Percentiles rank a stretch among this genome's conserved stretches.
Evolutionary conservation across 208 protist species (phyloP).

Genomic region (Leishmania aethiopica): DNA sequence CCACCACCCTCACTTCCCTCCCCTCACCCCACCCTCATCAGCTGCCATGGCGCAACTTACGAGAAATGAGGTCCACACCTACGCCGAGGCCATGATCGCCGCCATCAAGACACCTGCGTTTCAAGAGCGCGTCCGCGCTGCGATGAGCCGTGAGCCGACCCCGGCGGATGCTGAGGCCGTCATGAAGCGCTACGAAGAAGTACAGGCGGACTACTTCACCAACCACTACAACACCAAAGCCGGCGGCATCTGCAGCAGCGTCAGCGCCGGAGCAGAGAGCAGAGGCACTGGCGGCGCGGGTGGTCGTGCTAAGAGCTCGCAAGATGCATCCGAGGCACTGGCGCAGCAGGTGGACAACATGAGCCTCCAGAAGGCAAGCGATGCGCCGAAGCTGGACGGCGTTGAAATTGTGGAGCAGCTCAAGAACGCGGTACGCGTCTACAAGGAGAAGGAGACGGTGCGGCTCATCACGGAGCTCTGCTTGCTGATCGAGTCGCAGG

Average conservation of each 20-base stretch:
- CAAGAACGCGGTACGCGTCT: constrained; percentile 49
- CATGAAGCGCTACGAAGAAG: constrained; percentile 61
- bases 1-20: background rate
- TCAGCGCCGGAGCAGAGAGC: background rate
- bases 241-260: background rate
- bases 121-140: constrained; percentile 34
- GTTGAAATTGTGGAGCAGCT: constrained; percentile 47
- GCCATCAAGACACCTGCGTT: constrained; percentile 57
- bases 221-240: background rate
- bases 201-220: constrained; percentile 62
- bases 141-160: constrained; percentile 30
- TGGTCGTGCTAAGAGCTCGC: background rate
- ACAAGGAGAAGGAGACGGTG: constrained; percentile 65
- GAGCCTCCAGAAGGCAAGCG: background rate
- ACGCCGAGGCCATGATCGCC: constrained; percentile 43
- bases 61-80: constrained; percentile 48
- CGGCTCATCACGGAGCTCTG: constrained; percentile 65
- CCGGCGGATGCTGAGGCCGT: constrained; percentile 49
- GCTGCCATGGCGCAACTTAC: constrained; percentile 18
- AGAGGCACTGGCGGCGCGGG: background rate
- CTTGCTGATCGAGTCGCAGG: constrained; percentile 55
- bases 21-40: background rate
- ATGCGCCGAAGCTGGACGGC: constrained; percentile 26
- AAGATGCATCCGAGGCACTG: background rate
- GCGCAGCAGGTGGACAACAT: background rate